Conservation (phyloP, 2,329 filamentous ascomycete species). For the Fusarium xylarioides region DNA sequence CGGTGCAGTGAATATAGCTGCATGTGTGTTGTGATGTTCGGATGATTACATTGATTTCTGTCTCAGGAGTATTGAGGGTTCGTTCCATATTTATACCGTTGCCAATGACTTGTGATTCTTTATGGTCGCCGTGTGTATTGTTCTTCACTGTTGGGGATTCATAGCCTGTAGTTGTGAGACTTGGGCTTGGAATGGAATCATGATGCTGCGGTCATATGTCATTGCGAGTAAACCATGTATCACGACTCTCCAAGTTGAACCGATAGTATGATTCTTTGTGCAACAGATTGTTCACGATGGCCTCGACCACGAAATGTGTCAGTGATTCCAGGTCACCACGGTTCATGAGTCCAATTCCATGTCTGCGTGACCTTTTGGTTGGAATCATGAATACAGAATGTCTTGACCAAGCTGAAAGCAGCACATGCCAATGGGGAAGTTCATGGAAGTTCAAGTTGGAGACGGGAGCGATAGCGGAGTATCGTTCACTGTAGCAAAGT, state of each 20-base stretch:
- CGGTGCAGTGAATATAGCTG: neutral
- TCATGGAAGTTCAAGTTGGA: neutral
- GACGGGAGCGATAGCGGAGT: conserved; percentile 15
- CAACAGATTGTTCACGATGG: neutral
- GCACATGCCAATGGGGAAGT: neutral
- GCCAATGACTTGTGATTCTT: neutral
- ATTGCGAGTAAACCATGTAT: neutral
- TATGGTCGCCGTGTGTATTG: neutral
- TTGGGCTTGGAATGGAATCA: neutral
- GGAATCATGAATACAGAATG: neutral
- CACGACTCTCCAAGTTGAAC: neutral
- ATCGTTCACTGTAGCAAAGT: neutral
- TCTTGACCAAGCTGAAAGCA: neutral
- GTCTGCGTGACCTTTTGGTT: conserved; percentile 10
- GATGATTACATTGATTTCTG: conserved; percentile 4
- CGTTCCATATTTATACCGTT: conserved; percentile 7
- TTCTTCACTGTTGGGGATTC: neutral
- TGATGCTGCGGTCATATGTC: neutral
- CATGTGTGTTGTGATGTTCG: conserved; percentile 4
- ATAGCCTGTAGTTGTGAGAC: neutral
- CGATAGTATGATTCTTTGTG: neutral
- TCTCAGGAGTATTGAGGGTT: conserved; percentile 3
- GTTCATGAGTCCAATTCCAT: neutral
- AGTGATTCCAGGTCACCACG: neutral
- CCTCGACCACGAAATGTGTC: neutral